Conservation (phyloP, 2,329 filamentous ascomycete genomes). For the Tolypocladium pustulatum region DNA sequence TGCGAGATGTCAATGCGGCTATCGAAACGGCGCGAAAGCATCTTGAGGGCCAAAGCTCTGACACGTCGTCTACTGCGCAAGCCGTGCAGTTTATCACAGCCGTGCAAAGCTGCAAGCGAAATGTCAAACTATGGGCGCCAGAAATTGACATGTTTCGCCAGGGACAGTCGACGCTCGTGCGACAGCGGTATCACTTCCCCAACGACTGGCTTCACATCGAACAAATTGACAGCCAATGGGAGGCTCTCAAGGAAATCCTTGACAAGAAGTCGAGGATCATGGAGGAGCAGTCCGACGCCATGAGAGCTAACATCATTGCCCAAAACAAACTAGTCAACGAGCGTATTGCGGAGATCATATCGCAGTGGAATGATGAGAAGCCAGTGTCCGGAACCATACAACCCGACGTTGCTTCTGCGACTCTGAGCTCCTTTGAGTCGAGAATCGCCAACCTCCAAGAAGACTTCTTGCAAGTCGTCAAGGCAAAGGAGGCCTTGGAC, state of each 20-base stretch:
- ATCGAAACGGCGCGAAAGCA: slow-evolving; percentile 85
- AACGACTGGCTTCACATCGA: slow-evolving; percentile 92
- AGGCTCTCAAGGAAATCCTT: slow-evolving; percentile 82
- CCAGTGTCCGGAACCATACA: slow-evolving; percentile 91
- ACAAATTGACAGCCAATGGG: slow-evolving; percentile 94
- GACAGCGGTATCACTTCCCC: slow-evolving; percentile 89
- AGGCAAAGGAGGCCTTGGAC: slow-evolving; percentile 93
- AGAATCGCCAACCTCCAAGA: slow-evolving; percentile 77
- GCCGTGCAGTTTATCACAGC: slow-evolving; percentile 98
- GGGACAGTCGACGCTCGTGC: slow-evolving; percentile 81
- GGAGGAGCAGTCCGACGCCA: slow-evolving; percentile 87
- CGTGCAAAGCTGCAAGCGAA: slow-evolving; percentile 90
- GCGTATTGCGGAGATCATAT: slow-evolving; percentile 75
- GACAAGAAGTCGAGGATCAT: slow-evolving; percentile 91
- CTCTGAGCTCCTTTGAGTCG: slow-evolving; percentile 70
- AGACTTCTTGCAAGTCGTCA: slow-evolving; percentile 87
- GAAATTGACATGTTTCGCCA: slow-evolving; percentile 95
- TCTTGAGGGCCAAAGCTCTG: slow-evolving; percentile 82
- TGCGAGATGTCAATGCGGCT: slow-evolving; percentile 86
- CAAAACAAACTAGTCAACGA: slow-evolving; percentile 87
- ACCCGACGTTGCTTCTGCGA: slow-evolving; percentile 77
- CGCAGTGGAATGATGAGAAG: slow-evolving; percentile 92
- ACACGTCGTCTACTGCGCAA: slow-evolving; percentile 90
- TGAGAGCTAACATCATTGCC: slow-evolving; percentile 87
- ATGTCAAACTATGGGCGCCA: slow-evolving; percentile 87